Conservation (phyloP, 306 rosid species). For the Medicago ruthenica region DNA sequence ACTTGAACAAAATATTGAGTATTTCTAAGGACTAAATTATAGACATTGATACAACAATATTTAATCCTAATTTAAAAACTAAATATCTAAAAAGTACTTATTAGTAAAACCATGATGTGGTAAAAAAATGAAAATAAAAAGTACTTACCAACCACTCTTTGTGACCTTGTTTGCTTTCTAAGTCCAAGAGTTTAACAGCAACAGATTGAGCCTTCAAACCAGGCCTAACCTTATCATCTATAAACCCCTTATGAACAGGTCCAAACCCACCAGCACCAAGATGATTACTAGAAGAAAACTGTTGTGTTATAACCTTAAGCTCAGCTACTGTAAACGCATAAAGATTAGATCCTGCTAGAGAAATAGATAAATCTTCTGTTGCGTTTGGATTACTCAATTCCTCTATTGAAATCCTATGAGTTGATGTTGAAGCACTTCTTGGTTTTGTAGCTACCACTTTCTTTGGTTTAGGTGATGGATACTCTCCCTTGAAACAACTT, state of each 20-base stretch:
- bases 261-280: constrained; percentile 96
- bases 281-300: constrained; percentile 72
- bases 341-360: constrained; percentile 77
- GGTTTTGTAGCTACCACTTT: constrained; percentile 60
- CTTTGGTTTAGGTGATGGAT: constrained; percentile 52
- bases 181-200: constrained; percentile 84
- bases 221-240: constrained; percentile 78
- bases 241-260: constrained; percentile 88
- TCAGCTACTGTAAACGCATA: constrained; percentile 70
- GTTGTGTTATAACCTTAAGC: constrained; percentile 77
- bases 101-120: background rate
- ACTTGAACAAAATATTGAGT: too few relatives aligned
- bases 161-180: constrained; percentile 93
- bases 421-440: constrained; percentile 45
- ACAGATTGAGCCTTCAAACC: constrained; percentile 85
- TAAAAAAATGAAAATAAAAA: background rate
- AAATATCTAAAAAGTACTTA: background rate
- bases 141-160: constrained; percentile 88
- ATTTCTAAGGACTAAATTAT: too few relatives aligned
- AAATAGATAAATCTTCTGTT: constrained; percentile 71
- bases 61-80: too few relatives aligned
- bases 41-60: too few relatives aligned
- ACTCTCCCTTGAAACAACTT: constrained; percentile 60
- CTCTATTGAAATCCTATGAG: constrained; percentile 58
- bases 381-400: constrained; percentile 74